Evolutionary conservation across 139 green algal genomes (phyloP), one percentile per base, ranked within the genome.

Genomic region (Astrephomene gubernaculifera): DNA sequence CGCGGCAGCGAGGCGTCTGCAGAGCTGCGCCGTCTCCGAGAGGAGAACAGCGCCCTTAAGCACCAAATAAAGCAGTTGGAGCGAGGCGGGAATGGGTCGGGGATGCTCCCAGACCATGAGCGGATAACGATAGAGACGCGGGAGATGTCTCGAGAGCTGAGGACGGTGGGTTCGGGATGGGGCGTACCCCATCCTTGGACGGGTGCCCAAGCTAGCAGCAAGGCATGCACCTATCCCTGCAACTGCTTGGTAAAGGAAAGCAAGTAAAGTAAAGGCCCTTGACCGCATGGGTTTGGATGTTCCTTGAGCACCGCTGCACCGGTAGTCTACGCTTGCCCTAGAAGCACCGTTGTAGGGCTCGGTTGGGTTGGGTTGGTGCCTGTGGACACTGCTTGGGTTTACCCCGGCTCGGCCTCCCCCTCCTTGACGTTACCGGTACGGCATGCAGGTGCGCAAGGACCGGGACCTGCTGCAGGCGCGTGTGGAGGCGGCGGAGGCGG

Each of bases 381-480:
- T n/a, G n/a, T n/a, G n/a, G n/a, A n/a, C n/a, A n/a, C n/a, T n/a
- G n/a, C n/a, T n/a, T n/a, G n/a, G n/a, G 52, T 60, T 27, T 17
- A 27, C 21, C 52, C 33, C 68, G 14, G 43, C 45, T 27, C n/a
- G n/a, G n/a, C n/a, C n/a, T n/a, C n/a, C n/a, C n/a, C 41, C 44
- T 54, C 31, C 22, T 36, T 53, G 2, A 1, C 38, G 57, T 14
- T 82, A 17, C 60, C 12, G 8, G 60, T 67, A 31, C 19, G 12
- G 49, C 64, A 1, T 44, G 65, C 76, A 93, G 80, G 85, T 95
- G 74, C 88, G 87, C 31, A 93, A 96, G 85, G 95, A 98, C 85
- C 82, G 92, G 5, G 93, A 96, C 41, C 39, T 92, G 60, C 85
- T 97, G 71, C 73, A 89, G 38, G 64, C 80, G 0, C 89, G 90